Conservation (phyloP, 75 land plant species). For the Cupressus sempervirens region DNA sequence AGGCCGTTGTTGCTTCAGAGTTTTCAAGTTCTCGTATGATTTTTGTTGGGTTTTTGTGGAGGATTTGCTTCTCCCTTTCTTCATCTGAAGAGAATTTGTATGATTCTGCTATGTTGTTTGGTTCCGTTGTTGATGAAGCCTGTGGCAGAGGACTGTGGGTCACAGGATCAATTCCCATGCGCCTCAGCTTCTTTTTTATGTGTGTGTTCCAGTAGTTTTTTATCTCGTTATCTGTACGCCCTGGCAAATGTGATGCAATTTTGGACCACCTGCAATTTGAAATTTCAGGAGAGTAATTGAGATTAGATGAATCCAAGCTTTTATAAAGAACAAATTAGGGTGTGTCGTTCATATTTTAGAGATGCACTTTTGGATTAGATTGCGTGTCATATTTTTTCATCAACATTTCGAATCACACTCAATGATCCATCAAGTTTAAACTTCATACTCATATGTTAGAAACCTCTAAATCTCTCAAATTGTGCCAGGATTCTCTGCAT, state of each 20-base stretch:
- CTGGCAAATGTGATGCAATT: slow-evolving; percentile 4
- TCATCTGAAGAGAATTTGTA: background rate
- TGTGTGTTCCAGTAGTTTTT: slow-evolving; percentile 11
- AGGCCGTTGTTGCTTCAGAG: too few relatives aligned
- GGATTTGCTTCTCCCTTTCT: background rate
- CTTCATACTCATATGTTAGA: background rate
- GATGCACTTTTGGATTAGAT: too few relatives aligned
- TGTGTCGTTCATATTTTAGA: background rate
- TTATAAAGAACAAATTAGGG: background rate
- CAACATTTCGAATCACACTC: too few relatives aligned
- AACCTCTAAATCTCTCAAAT: background rate
- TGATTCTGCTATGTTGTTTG: background rate
- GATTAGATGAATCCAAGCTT: background rate
- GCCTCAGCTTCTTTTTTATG: slow-evolving; percentile 12
- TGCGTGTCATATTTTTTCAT: too few relatives aligned
- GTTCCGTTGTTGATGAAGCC: background rate
- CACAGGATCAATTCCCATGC: slow-evolving; percentile 8
- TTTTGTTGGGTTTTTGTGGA: background rate
- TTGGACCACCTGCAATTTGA: slow-evolving; percentile 4
- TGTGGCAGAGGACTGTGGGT: background rate
- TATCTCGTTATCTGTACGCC: slow-evolving; percentile 10
- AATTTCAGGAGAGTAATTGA: background rate
- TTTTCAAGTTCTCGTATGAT: background rate
- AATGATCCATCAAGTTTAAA: too few relatives aligned
- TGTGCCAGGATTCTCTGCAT: background rate